Base-by-base conservation (phyloP, 2,329 filamentous ascomycete genomes). In the Monosporascus sp. region DNA sequence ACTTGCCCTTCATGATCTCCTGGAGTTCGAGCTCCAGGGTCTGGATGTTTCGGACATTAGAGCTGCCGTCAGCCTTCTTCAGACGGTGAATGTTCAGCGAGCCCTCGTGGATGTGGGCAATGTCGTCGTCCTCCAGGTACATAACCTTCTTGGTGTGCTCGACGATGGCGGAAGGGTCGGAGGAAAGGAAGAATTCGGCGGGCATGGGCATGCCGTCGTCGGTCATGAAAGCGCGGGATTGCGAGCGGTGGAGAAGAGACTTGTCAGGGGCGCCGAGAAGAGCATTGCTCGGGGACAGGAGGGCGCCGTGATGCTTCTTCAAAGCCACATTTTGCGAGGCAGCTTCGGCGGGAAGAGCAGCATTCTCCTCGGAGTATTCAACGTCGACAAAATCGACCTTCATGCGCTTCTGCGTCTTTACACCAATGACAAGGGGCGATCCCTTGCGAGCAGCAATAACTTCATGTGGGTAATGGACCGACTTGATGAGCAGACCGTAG, bases 111-210 rank as follows among this genome's bases (percentile, higher is more conserved):
- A 99, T 97, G 80, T 99, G 94, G 61, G 94, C 94, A 79, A 99
- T 97, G 70, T 99, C 94, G 72, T 99, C 94, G 71, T 99, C 94
- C 81, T 99, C 94, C 52, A 99, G 88, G 80, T 99, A 99, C 75
- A 99, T 87, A 60, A 99, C 94, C 84, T 97, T 99, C 85, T 99
- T 99, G 72, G 94, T 99, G 83, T 99, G 94, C 81, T 99, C 94
- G 63, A 99, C 89, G 67, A 99, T 97, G 67, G 94, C 93, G 43
- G 94, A 97, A 18, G 94, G 94, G 75, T 99, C 94, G 55, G 94
- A 99, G 54, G 94, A 99, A 62, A 99, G 84, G 85, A 97, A 99
- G 80, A 99, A 99, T 75, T 99, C 94, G 65, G 93, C 93, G 58
- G 94, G 93, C 83, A 97, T 96, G 62, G 94, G 94, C 73, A 92